Evolutionary conservation across 1,284 basidiomycete species (phyloP).

Genomic region (Puccinia horiana): DNA sequence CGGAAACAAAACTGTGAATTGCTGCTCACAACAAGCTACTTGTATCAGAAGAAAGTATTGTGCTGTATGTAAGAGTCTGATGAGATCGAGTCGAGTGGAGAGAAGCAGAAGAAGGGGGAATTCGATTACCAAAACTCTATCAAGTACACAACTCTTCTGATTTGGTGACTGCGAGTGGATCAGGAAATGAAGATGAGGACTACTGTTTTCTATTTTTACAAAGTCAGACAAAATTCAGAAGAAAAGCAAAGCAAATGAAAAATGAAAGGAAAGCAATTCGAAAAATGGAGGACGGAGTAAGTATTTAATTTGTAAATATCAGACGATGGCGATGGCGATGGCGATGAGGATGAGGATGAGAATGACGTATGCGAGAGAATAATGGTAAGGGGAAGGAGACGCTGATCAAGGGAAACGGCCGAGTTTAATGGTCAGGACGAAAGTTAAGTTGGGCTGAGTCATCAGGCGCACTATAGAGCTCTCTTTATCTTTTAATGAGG

Average conservation of each 20-base stretch:
- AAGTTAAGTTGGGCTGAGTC: not conserved
- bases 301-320: no score
- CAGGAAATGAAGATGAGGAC: no score
- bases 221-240: no score
- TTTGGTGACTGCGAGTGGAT: no score
- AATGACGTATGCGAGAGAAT: constrained; percentile 12
- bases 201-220: no score
- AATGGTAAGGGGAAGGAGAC: not conserved
- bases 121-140: no score
- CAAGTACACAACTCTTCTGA: no score
- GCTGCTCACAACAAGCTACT: not conserved
- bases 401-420: not conserved
- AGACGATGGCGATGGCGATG: no score
- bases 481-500: not conserved
- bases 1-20: constrained; percentile 40
- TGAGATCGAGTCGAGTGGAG: not conserved
- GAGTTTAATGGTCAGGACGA: not conserved
- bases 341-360: not conserved
- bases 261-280: no score
- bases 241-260: no score
- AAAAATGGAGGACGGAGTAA: not conserved
- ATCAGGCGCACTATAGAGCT: not conserved
- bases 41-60: not conserved
- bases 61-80: no score
- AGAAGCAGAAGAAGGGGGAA: no score